Percentiles rank a stretch among this genome's conserved stretches.
phyloP scores from a whole-genome alignment of 2,329 filamentous ascomycete genomes.

The Trichoderma pleuroti region DNA sequence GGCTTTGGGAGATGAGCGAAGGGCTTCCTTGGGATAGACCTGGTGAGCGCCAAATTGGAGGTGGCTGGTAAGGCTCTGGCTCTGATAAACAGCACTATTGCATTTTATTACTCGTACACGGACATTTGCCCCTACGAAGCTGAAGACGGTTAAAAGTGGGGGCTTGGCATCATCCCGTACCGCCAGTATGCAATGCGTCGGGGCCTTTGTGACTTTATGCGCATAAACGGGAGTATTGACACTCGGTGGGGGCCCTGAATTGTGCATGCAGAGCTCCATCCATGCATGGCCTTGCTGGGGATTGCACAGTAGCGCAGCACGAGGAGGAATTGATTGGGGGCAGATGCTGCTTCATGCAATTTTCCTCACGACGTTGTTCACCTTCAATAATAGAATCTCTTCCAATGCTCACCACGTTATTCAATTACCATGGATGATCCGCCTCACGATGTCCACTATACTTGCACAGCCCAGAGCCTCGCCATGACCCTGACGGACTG shows the following conservation, averaged over 20 bases:
- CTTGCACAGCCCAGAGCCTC: neutral
- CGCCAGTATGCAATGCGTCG: slow-evolving; percentile 3
- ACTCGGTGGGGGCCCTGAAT: neutral
- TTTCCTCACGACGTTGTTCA: neutral
- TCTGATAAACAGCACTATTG: neutral
- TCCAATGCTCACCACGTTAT: neutral
- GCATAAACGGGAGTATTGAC: neutral
- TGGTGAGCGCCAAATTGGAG: slow-evolving; percentile 6
- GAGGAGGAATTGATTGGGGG: neutral
- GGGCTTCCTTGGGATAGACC: neutral
- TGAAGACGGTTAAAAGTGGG: slow-evolving; percentile 16
- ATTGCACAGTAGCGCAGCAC: neutral
- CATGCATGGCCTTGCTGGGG: neutral
- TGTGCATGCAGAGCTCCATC: neutral
- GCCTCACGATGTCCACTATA: neutral
- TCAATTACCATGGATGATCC: neutral
- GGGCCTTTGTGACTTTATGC: neutral
- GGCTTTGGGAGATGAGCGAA: neutral
- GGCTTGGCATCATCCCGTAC: slow-evolving; percentile 5
- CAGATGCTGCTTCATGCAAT: neutral
- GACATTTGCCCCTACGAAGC: neutral
- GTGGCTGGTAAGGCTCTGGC: slow-evolving; percentile 15
- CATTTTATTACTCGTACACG: neutral
- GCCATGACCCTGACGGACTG: neutral
- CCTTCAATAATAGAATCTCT: neutral